Evolutionary conservation across 805 yeast genomes (phyloP).

Genomic region (Lachancea quebecensis): DNA sequence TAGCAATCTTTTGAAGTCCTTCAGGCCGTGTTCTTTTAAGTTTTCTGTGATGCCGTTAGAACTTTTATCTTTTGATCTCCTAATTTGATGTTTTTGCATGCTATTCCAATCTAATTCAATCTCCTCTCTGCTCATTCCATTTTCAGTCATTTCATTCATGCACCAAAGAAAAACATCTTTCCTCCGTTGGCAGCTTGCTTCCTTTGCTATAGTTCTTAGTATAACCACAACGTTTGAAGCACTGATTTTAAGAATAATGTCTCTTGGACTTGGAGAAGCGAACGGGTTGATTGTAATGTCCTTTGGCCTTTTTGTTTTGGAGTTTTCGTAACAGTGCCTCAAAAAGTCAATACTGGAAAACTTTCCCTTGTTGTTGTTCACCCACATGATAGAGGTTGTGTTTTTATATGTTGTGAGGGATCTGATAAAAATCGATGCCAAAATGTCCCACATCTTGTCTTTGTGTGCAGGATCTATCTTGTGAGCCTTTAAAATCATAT

Average conservation of each 20-base stretch:
- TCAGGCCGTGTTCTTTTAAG: neutral
- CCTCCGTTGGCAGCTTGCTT: constrained; percentile 14
- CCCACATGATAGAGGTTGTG: too few relatives aligned
- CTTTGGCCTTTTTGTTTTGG: neutral
- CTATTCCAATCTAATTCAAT: constrained; percentile 23
- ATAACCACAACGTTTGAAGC: constrained; percentile 19
- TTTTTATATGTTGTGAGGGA: constrained; percentile 6
- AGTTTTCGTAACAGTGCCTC: constrained; percentile 17
- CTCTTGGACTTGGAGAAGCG: constrained; percentile 13
- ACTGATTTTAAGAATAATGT: constrained; percentile 15
- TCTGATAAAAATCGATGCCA: constrained; percentile 23
- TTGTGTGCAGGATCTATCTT: constrained; percentile 17
- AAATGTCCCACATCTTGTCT: constrained; percentile 19
- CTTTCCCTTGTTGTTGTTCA: constrained; percentile 5
- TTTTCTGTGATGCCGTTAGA: constrained; percentile 6
- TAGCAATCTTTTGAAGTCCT: neutral
- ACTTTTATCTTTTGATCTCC: constrained; percentile 9
- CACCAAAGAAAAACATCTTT: constrained; percentile 25
- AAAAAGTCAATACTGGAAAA: constrained; percentile 22
- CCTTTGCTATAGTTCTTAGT: constrained; percentile 21
- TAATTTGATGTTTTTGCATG: constrained; percentile 17
- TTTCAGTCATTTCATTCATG: constrained; percentile 16
- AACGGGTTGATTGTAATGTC: constrained; percentile 20
- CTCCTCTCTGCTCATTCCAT: constrained; percentile 21
- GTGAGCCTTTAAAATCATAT: constrained; percentile 19